Evolutionary conservation across 768 basidiomycete species (phyloP).

Genomic region (Calocybe gangraenosa): DNA sequence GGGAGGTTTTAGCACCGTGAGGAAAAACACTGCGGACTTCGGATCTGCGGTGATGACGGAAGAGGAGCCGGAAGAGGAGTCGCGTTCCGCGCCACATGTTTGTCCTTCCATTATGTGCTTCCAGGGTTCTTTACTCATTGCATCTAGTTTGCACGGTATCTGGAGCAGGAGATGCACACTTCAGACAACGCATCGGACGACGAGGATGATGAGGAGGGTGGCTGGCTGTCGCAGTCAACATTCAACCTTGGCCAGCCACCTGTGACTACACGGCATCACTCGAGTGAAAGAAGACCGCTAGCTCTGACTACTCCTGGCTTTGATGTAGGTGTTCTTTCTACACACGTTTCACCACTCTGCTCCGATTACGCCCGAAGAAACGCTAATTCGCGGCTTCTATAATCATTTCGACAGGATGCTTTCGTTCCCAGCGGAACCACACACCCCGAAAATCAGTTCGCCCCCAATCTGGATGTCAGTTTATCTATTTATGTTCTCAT

Average conservation of each 20-base stretch:
- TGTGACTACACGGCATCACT: constrained; percentile 38
- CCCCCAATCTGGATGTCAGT: constrained; percentile 49
- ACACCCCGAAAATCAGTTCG: constrained; percentile 47
- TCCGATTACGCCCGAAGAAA: neutral
- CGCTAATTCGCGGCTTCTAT: too few relatives aligned
- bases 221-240: constrained; percentile 78
- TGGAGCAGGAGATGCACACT: constrained; percentile 68
- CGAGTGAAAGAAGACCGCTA: constrained; percentile 38
- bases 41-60: constrained; percentile 47
- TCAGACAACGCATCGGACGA: constrained; percentile 49
- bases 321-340: constrained; percentile 52
- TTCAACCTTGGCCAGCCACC: constrained; percentile 55
- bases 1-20: constrained; percentile 33
- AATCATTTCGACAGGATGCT: constrained; percentile 37
- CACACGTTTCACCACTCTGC: neutral
- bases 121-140: too few relatives aligned
- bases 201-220: constrained; percentile 75
- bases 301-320: constrained; percentile 38
- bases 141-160: constrained; percentile 72
- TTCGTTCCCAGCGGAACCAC: constrained; percentile 38
- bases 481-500: neutral
- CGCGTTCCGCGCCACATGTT: constrained; percentile 38
- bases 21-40: constrained; percentile 63
- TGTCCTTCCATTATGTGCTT: constrained; percentile 14
- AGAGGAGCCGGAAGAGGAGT: constrained; percentile 42